Base-by-base conservation (phyloP, 768 basidiomycete species). In the Candolleomyces eurysporus region DNA sequence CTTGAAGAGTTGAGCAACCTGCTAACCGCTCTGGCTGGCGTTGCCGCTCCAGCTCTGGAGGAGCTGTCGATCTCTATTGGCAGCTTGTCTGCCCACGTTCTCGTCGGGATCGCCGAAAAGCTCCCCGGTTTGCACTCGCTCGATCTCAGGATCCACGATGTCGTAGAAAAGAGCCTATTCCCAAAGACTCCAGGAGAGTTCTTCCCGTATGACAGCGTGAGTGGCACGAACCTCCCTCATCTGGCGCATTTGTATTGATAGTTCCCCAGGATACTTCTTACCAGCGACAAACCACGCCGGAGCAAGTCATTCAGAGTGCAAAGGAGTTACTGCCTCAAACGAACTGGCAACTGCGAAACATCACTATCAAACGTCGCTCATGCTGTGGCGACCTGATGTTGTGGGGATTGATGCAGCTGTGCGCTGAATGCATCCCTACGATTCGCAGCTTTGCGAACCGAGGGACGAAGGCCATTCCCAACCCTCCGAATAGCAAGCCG, bases 351-450 rank as follows among this genome's bases (percentile, higher is more conserved):
- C 30, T 67, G 7, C 40, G 36, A n/a, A 61, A 67, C 53, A 58
- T 67, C 39, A 65, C 59, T 2, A 58, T 67, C 21, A 62, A 65
- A 48, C 62, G 63, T 14, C 56, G 43, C 16, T 63, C 62, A 6
- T 65, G 66, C 43, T 65, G 66, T 30, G 66, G 62, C 6, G 64
- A 63, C 11, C 46, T 67, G 16, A 53, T 60, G 32, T 57, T 63
- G 4, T 65, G 64, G 64, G 66, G 64, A 17, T 31, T 67, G 9
- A 63, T 67, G 64, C 16, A 21, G 2, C 36, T 56, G 30, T 63
- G 48, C 40, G 64, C 64, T 7, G 26, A 60, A 9, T 61, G 40
- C 32, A 58, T 65, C 14, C 64, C 66, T 9, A 48, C 48, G 17
- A 58, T 67, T 22, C 59, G 40, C 21, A 65, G 64, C 57, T 67